These are phyloP conservation scores for Euphrasia confusa DNA, from an alignment of 257 asterid species.

Conservation along the genomic window DNA sequence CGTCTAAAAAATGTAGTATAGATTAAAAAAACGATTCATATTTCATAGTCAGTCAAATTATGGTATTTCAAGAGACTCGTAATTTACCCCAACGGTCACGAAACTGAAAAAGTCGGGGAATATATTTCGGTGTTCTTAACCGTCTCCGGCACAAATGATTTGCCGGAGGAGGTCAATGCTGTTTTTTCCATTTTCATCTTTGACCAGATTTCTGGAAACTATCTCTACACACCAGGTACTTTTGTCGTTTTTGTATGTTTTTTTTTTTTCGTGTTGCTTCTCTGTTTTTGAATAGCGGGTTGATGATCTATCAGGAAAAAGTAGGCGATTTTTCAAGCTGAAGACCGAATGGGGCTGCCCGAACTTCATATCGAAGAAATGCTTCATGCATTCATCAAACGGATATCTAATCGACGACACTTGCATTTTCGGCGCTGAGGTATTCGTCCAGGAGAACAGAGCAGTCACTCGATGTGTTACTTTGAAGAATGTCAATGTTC, in stretches of 20 bases:
- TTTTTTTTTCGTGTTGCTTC: no score
- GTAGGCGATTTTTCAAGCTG: constrained; percentile 13
- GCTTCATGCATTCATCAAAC: constrained; percentile 17
- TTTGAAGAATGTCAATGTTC: not conserved
- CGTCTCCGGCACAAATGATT: not conserved
- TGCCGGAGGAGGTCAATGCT: no score
- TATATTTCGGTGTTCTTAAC: not conserved
- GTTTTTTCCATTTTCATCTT: no score
- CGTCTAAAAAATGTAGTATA: no score
- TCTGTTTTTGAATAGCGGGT: no score
- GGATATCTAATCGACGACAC: constrained; percentile 23
- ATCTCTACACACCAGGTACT: no score
- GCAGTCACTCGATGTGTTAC: not conserved
- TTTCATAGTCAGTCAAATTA: not conserved
- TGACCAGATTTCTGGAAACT: no score
- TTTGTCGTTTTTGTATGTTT: no score
- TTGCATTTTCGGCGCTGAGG: constrained; percentile 26
- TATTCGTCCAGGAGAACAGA: not conserved
- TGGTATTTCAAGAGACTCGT: not conserved
- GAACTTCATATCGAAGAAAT: constrained; percentile 18
- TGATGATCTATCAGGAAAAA: not conserved
- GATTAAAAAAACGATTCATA: not conserved
- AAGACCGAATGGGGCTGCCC: constrained; percentile 23
- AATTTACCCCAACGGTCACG: not conserved
- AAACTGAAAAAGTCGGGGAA: not conserved